These are phyloP conservation scores for Corynascus novoguineensis DNA, from an alignment of 495 filamentous ascomycete species.

Conservation along the genomic window DNA sequence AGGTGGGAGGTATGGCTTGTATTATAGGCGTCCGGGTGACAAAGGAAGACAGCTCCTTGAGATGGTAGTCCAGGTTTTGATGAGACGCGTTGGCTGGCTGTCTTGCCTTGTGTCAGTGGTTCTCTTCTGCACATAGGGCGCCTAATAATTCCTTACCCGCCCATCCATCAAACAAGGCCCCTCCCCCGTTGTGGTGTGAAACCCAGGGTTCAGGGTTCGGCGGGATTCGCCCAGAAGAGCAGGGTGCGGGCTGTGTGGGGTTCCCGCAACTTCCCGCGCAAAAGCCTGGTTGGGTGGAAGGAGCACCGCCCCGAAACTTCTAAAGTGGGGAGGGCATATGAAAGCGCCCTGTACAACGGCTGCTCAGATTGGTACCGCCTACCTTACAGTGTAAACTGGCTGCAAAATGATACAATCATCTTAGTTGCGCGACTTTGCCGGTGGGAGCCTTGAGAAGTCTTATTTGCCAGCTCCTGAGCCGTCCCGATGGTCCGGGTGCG, in stretches of 20 bases:
- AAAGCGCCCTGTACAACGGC: not conserved
- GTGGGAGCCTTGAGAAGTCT: not conserved
- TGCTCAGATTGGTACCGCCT: not conserved
- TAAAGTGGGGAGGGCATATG: not conserved
- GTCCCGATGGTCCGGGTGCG: slow-evolving; percentile 12
- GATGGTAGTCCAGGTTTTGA: no score
- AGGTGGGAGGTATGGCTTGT: no score
- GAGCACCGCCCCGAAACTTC: not conserved
- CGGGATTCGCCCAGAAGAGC: slow-evolving; percentile 2
- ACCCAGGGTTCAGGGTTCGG: slow-evolving; percentile 8
- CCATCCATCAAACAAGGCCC: not conserved
- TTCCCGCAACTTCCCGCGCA: not conserved
- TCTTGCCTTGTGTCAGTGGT: not conserved
- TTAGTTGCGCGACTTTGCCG: no score
- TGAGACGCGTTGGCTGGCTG: not conserved
- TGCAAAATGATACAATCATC: no score
- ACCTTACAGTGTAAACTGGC: no score
- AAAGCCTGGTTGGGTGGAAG: not conserved
- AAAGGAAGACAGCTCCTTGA: no score
- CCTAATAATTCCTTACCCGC: not conserved
- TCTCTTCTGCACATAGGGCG: not conserved
- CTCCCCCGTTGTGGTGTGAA: not conserved
- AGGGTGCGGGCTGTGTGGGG: slow-evolving; percentile 2
- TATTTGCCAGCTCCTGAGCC: not conserved
- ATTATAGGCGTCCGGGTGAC: no score